Base-by-base conservation (phyloP, 208 protist species). In the Trichomonas vaginalis region DNA sequence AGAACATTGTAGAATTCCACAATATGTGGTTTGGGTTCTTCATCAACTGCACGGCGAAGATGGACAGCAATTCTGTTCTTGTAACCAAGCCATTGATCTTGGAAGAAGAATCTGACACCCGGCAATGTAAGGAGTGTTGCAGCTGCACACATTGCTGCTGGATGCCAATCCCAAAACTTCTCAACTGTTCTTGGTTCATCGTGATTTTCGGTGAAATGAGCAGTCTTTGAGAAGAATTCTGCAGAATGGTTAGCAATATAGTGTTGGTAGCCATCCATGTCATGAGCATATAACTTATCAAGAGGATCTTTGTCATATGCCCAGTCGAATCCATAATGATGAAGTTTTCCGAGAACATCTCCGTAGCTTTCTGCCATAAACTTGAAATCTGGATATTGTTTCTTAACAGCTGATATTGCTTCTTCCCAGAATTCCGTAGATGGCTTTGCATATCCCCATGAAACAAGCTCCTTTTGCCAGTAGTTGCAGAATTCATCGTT, bases 351-450 rank as follows among this genome's bases (percentile, higher is more conserved):
- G n/a, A 35, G 17, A 80, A 35, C 8, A 79, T 80, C 62, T 10
- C 2, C 10, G 32, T 92, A 39, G 47, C 51, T 12, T 87, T 96
- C 95, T 6, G 95, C 95, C 95, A 96, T 88, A 40, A 96, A 96
- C 2, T 37, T 39, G 35, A 95, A 96, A 17, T 48, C 37, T 39
- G 82, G 82, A n/a, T n/a, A 56, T 21, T 48, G 4, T 0, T 9
- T 47, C 17, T 87, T 80, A 12, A 96, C 49, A 37, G 82, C 8
- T 39, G 40, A 82, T 10, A 95, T 96, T 39, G 95, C 95, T 23
- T 88, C 45, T 46, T 45, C 45, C 95, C 95, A 96, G 17, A 96
- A 96, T 39, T 96, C 62, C 0, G 21, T 48, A 27, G 6, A 17
- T 51, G n/a, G 86, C n/a, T 45, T n/a, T 47, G 2, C 95, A 86